Evolutionary conservation across 176 grass and related monocot genomes (phyloP).

Genomic region (Metroxylon sagu): DNA sequence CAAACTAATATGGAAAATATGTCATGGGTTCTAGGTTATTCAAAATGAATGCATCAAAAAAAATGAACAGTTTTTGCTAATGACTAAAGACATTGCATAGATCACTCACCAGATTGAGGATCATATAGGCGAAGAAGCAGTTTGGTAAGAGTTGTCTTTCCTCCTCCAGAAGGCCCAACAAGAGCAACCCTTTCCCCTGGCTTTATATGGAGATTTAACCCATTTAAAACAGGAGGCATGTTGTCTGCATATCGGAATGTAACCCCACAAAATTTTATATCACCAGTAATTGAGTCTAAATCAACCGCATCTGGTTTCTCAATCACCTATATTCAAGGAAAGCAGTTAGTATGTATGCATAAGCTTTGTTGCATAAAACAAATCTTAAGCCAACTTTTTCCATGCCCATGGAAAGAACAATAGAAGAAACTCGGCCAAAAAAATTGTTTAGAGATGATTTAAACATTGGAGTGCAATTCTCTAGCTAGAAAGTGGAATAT

Average conservation of each 20-base stretch:
- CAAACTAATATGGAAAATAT: too few species aligned
- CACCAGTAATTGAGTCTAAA: slow-evolving; percentile 42
- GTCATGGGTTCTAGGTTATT: too few species aligned
- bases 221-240: slow-evolving; percentile 42
- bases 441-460: too few species aligned
- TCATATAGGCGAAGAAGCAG: slow-evolving; percentile 68
- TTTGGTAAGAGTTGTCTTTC: slow-evolving; percentile 78
- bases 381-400: too few species aligned
- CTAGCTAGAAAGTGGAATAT: too few species aligned
- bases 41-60: too few species aligned
- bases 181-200: slow-evolving; percentile 66
- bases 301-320: slow-evolving; percentile 46
- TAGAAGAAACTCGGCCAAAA: too few species aligned
- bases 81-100: neutral
- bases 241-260: slow-evolving; percentile 51
- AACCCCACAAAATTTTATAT: slow-evolving; percentile 65
- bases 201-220: slow-evolving; percentile 47
- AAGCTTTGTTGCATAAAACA: neutral
- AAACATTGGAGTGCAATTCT: too few species aligned
- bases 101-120: slow-evolving; percentile 51
- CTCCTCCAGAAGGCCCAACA: slow-evolving; percentile 70
- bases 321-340: slow-evolving; percentile 28
- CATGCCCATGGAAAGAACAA: too few species aligned
- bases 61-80: too few species aligned
- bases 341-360: slow-evolving; percentile 1